phyloP scores from a whole-genome alignment of 2,329 filamentous ascomycete species.

The Teratosphaeria pseudoeucalypti region DNA sequence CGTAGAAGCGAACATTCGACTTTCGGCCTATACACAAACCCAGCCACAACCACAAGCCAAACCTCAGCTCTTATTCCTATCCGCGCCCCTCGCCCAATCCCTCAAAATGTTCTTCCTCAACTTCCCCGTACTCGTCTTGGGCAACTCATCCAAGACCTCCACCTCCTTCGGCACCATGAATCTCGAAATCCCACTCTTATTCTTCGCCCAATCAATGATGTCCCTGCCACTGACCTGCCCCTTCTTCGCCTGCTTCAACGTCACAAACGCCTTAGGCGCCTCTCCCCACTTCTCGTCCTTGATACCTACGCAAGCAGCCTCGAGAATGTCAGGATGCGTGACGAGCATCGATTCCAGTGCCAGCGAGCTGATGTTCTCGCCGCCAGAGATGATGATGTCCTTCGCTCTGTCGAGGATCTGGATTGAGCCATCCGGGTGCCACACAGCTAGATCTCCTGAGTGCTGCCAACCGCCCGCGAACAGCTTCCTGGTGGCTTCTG shows the following conservation, averaged over 20 bases:
- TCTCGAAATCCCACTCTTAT: conserved; percentile 67
- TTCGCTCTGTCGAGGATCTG: conserved; percentile 92
- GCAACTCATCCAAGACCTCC: conserved; percentile 75
- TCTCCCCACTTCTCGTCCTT: conserved; percentile 90
- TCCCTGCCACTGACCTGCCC: conserved; percentile 48
- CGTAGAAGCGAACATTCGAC: not conserved
- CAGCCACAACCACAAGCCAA: not conserved
- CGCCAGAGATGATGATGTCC: conserved; percentile 96
- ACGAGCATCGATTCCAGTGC: conserved; percentile 84
- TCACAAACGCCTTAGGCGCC: conserved; percentile 87
- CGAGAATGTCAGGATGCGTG: conserved; percentile 78
- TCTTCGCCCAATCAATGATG: conserved; percentile 77
- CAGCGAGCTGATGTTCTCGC: conserved; percentile 93
- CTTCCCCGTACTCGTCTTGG: conserved; percentile 96
- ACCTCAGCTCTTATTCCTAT: conserved; percentile 16
- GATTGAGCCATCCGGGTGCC: conserved; percentile 80
- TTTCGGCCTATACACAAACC: not conserved
- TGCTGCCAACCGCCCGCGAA: conserved; percentile 81
- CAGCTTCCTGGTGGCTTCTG: conserved; percentile 72
- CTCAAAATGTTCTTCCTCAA: conserved; percentile 88
- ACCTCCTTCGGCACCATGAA: conserved; percentile 75
- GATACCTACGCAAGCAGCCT: conserved; percentile 83
- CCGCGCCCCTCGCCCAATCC: conserved; percentile 63
- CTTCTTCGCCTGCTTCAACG: conserved; percentile 57
- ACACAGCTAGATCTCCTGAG: conserved; percentile 85